phyloP scores from a whole-genome alignment of 345 rosid genomes.

The Ricinus communis region DNA sequence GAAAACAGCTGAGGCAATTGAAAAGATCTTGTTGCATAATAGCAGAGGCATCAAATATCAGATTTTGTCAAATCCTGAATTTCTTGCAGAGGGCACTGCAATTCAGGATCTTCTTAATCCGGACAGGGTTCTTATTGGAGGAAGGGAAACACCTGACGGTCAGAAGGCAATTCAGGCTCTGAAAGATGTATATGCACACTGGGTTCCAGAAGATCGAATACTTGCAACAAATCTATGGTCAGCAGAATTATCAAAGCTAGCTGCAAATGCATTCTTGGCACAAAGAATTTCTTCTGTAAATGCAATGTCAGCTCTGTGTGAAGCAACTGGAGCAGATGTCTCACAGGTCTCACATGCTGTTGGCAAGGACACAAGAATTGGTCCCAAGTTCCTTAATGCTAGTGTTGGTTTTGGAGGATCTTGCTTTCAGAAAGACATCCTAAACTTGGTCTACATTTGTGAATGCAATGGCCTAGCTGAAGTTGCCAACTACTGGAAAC shows the following conservation, averaged over 20 bases:
- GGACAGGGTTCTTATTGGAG: conserved; percentile 26
- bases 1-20: conserved; percentile 28
- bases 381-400: conserved; percentile 23
- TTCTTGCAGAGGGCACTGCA: conserved; percentile 31
- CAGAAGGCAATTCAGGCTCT: conserved; percentile 20
- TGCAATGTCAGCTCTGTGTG: conserved; percentile 36
- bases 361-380: conserved; percentile 25
- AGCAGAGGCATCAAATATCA: conserved; percentile 23
- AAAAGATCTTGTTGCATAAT: conserved; percentile 25
- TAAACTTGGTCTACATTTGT: conserved; percentile 25
- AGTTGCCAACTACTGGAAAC: conserved; percentile 30
- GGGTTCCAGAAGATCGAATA: conserved; percentile 26
- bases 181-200: conserved; percentile 22
- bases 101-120: conserved; percentile 24
- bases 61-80: conserved; percentile 27
- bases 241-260: conserved; percentile 32
- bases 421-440: conserved; percentile 27
- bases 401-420: conserved; percentile 31
- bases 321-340: conserved; percentile 25
- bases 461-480: conserved; percentile 25
- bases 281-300: conserved; percentile 35
- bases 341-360: conserved; percentile 22
- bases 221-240: conserved; percentile 30
- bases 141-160: conserved; percentile 20
- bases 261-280: conserved; percentile 32